These are phyloP conservation scores for Hawksworthiomyces lignivorus DNA, from an alignment of 2,329 filamentous ascomycete species.

Conservation along the genomic window DNA sequence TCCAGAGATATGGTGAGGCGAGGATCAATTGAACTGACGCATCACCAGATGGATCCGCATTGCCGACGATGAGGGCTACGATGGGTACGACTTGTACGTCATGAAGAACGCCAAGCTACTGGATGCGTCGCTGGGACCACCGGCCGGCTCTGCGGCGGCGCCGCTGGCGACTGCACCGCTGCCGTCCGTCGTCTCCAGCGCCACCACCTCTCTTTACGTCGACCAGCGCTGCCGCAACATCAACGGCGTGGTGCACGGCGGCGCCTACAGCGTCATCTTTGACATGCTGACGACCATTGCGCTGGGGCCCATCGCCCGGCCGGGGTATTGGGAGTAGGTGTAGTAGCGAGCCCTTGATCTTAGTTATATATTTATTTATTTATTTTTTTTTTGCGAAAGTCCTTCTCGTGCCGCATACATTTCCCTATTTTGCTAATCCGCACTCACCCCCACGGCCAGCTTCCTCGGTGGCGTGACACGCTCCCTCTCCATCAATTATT, in stretches of 20 bases:
- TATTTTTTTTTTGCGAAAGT: too few species aligned
- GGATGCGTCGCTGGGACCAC: constrained; percentile 19
- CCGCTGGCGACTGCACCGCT: background rate
- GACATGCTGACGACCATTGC: constrained; percentile 47
- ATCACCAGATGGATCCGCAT: constrained; percentile 15
- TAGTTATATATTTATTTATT: too few species aligned
- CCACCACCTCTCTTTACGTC: constrained; percentile 36
- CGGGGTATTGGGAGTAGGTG: constrained; percentile 42
- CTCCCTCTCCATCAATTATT: constrained; percentile 41
- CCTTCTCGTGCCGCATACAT: too few species aligned
- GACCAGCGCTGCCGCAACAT: constrained; percentile 37
- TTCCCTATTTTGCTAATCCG: too few species aligned
- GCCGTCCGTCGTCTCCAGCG: constrained; percentile 21
- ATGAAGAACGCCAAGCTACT: constrained; percentile 20
- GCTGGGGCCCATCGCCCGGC: constrained; percentile 37
- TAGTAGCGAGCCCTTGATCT: too few species aligned
- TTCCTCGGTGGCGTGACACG: constrained; percentile 42
- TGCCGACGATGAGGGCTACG: constrained; percentile 7
- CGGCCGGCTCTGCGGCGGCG: background rate
- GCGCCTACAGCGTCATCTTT: constrained; percentile 44
- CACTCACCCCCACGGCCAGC: too few species aligned
- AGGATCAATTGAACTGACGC: too few species aligned
- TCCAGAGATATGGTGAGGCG: too few species aligned
- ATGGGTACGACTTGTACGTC: constrained; percentile 17
- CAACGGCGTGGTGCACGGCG: constrained; percentile 43